Evolutionary conservation across 495 filamentous ascomycete genomes (phyloP).

Genomic region (Tuber brumale): DNA sequence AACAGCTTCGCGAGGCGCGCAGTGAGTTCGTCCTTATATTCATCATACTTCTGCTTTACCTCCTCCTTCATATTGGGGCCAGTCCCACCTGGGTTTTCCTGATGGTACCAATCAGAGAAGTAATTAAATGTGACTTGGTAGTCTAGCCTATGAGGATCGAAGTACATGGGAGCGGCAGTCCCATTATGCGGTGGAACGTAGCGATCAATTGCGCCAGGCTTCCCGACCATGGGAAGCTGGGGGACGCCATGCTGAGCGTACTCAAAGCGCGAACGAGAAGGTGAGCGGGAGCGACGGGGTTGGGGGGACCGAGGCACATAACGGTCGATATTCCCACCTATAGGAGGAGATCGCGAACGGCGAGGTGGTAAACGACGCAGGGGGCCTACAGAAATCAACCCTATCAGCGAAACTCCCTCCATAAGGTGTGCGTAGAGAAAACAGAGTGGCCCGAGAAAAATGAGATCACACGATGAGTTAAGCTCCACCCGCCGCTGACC

Average conservation of each 20-base stretch:
- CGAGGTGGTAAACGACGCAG: slow-evolving; percentile 27
- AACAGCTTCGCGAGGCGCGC: slow-evolving; percentile 83
- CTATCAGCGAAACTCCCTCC: slow-evolving; percentile 15
- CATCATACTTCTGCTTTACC: slow-evolving; percentile 87
- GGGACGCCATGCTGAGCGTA: slow-evolving; percentile 46
- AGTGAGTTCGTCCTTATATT: slow-evolving; percentile 89
- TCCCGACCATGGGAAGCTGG: slow-evolving; percentile 42
- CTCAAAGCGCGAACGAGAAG: slow-evolving; percentile 42
- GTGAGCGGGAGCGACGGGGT: slow-evolving; percentile 61
- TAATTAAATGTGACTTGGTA: slow-evolving; percentile 95
- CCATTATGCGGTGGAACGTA: slow-evolving; percentile 77
- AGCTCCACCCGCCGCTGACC: not conserved
- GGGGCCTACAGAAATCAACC: slow-evolving; percentile 22
- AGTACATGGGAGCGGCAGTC: slow-evolving; percentile 36
- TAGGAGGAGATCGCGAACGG: slow-evolving; percentile 37
- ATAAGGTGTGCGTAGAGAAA: not conserved
- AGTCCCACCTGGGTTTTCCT: slow-evolving; percentile 33
- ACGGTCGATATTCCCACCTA: slow-evolving; percentile 38
- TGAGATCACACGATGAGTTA: not conserved
- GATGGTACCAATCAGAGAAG: slow-evolving; percentile 81
- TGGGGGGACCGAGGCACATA: slow-evolving; percentile 41
- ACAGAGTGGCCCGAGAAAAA: not conserved
- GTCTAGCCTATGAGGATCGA: slow-evolving; percentile 73
- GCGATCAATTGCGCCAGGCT: slow-evolving; percentile 75
- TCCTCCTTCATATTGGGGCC: slow-evolving; percentile 54